Conservation (phyloP, 257 asterid genomes). For the Asclepias syriaca region DNA sequence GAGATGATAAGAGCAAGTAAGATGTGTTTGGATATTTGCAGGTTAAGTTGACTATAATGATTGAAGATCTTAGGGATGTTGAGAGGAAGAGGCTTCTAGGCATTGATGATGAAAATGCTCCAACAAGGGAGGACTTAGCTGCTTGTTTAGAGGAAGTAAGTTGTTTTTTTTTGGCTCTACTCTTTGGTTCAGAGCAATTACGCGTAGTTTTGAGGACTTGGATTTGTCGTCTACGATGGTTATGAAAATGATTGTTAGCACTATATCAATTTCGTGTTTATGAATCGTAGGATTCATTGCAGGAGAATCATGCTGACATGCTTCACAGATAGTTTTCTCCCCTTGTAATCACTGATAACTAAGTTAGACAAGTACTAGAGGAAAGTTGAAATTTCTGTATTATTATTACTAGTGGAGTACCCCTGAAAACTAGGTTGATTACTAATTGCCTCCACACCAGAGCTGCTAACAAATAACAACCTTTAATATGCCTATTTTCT, state of each 20-base stretch:
- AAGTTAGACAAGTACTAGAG: not conserved
- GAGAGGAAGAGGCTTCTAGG: slow-evolving; percentile 93
- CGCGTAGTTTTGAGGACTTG: not conserved
- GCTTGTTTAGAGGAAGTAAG: slow-evolving; percentile 71
- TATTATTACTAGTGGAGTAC: not conserved
- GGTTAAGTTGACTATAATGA: slow-evolving; percentile 81
- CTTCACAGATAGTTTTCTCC: not conserved
- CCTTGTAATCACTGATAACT: not conserved
- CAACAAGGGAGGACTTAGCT: slow-evolving; percentile 88
- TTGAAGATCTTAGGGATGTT: slow-evolving; percentile 95
- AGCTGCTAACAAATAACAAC: not conserved
- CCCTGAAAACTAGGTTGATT: not conserved
- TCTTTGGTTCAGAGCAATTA: not conserved
- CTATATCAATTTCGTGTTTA: not conserved
- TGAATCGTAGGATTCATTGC: not conserved
- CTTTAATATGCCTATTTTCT: not conserved
- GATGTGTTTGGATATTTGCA: slow-evolving; percentile 20
- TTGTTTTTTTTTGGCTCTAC: slow-evolving; percentile 2
- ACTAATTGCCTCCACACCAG: not conserved
- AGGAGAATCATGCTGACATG: not conserved
- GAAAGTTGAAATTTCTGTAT: not conserved
- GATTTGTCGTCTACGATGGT: not conserved
- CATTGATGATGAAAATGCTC: slow-evolving; percentile 87
- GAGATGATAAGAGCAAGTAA: not conserved
- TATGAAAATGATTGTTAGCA: not conserved